Percentiles rank a stretch among this genome's conserved stretches.
Conservation (phyloP, 129 eudicot genomes). For the Apium graveolens region DNA sequence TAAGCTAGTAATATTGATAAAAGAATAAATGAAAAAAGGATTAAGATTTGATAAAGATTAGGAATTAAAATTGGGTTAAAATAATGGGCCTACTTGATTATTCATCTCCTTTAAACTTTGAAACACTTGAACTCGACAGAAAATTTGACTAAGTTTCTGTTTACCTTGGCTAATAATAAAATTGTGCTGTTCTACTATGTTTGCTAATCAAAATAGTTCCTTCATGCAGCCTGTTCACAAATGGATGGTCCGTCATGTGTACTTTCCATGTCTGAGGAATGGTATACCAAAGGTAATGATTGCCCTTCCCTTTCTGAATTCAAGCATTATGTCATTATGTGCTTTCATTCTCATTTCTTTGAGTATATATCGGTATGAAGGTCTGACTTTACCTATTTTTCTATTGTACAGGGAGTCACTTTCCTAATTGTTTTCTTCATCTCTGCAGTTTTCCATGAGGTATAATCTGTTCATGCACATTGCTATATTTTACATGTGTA, state of each 20-base stretch:
- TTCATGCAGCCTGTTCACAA: constrained; percentile 87
- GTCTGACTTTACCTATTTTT: background rate
- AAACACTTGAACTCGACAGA: background rate
- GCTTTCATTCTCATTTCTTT: background rate
- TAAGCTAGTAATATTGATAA: too few relatives aligned
- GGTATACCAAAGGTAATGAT: constrained; percentile 77
- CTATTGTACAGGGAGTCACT: constrained; percentile 57
- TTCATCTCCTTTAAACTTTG: background rate
- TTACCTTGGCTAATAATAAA: background rate
- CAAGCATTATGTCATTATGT: background rate
- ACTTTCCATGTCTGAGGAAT: constrained; percentile 82
- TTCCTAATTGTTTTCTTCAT: constrained; percentile 68
- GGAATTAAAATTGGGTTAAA: too few relatives aligned
- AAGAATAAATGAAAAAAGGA: too few relatives aligned
- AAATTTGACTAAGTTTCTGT: background rate
- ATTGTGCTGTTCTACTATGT: background rate
- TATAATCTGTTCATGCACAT: constrained; percentile 11
- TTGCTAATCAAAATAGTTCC: constrained; percentile 10
- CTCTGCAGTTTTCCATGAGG: constrained; percentile 98
- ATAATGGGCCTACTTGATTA: too few relatives aligned
- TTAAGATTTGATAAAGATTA: too few relatives aligned
- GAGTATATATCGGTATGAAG: background rate
- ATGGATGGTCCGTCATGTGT: constrained; percentile 92
- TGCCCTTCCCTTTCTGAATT: background rate
- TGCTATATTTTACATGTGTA: background rate